phyloP scores from a whole-genome alignment of 2,329 filamentous ascomycete genomes.

The Diaporthe vaccinii region DNA sequence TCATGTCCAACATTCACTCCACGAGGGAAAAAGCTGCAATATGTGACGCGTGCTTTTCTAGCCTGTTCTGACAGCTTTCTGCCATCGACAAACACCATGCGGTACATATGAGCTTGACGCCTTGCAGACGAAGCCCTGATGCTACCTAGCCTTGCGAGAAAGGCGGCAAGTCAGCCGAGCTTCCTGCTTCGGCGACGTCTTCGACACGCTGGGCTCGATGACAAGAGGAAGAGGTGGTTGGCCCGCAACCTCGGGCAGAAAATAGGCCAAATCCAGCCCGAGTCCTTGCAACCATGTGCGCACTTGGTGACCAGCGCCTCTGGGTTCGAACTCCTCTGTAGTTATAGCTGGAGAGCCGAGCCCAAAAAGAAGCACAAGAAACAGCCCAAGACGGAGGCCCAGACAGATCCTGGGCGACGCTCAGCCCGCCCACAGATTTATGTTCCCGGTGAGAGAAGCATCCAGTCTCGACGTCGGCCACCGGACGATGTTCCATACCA shows the following conservation, averaged over 20 bases:
- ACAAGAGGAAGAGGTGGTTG: constrained; percentile 29
- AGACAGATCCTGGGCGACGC: not conserved
- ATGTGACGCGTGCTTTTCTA: not conserved
- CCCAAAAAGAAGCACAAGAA: not conserved
- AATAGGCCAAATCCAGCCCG: constrained; percentile 1
- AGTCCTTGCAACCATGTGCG: constrained; percentile 20
- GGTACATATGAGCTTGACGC: not conserved
- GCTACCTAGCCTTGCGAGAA: not conserved
- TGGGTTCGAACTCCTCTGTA: constrained; percentile 36
- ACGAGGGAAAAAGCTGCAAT: not conserved
- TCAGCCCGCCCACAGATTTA: constrained; percentile 23
- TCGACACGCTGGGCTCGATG: constrained; percentile 28
- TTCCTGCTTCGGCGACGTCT: constrained; percentile 30
- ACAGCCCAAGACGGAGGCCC: not conserved
- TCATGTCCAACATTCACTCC: not conserved
- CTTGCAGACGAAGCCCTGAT: constrained; percentile 22
- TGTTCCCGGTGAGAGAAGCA: constrained; percentile 31
- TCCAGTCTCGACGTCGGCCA: not conserved
- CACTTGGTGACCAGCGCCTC: constrained; percentile 30
- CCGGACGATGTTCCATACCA: not conserved
- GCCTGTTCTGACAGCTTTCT: not conserved
- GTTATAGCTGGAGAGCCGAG: constrained; percentile 38
- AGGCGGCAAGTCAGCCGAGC: not conserved
- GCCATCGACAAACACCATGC: not conserved
- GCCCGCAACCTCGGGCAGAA: constrained; percentile 27